phyloP scores from a whole-genome alignment of 306 rosid genomes.

The Dalbergia cochinchinensis region DNA sequence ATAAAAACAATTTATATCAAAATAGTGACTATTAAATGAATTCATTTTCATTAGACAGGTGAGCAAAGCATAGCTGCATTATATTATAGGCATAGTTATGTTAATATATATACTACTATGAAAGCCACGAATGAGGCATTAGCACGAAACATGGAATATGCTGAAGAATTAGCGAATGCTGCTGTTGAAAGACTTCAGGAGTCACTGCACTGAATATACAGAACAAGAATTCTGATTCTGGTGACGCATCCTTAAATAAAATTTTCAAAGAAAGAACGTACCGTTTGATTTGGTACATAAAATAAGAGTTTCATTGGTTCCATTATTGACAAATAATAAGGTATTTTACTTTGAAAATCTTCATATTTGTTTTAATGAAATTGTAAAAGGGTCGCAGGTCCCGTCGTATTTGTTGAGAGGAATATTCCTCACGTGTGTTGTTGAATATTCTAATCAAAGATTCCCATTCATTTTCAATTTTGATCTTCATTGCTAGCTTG shows the following conservation, averaged over 20 bases:
- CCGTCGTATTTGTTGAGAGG: constrained; percentile 12
- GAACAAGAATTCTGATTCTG: constrained; percentile 3
- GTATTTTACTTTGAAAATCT: background rate
- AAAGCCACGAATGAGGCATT: background rate
- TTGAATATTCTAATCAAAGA: constrained; percentile 17
- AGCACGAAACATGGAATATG: background rate
- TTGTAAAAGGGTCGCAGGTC: constrained; percentile 10
- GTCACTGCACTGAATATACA: background rate
- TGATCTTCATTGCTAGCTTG: background rate
- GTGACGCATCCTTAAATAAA: constrained; percentile 2
- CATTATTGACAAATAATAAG: background rate
- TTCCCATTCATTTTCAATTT: constrained; percentile 18
- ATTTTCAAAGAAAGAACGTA: background rate
- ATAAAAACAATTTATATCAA: background rate
- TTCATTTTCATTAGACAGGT: background rate
- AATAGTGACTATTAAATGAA: background rate
- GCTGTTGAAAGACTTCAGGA: background rate
- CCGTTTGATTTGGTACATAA: background rate
- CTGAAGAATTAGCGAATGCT: background rate
- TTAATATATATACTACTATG: background rate
- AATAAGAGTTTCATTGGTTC: background rate
- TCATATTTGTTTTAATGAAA: background rate
- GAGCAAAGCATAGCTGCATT: background rate
- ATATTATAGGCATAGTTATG: background rate
- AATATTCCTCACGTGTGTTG: constrained; percentile 36